A percentile compares a stretch with the other conserved stretches of the same genome.
These are phyloP conservation scores for Glycine tomentella DNA, from an alignment of 306 rosid genomes.

Conservation along the genomic window DNA sequence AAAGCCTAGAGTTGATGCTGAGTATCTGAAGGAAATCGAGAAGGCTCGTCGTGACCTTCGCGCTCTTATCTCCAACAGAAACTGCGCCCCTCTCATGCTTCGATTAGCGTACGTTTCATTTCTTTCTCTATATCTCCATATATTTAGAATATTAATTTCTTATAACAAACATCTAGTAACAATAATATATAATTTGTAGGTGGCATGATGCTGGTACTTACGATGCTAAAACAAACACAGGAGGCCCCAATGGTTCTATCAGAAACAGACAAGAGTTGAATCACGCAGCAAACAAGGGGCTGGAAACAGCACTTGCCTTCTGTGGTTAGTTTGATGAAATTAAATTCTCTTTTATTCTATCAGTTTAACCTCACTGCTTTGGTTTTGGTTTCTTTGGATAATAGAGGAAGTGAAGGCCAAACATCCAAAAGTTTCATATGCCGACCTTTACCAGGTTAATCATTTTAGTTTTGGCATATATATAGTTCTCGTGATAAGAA, in stretches of 20 bases:
- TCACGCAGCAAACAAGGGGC: conserved; percentile 69
- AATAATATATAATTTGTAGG: conserved; percentile 44
- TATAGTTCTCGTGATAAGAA: too few species aligned
- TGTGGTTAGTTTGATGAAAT: conserved; percentile 51
- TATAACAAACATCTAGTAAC: too few species aligned
- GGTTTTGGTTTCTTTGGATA: conserved; percentile 31
- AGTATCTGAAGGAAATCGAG: conserved; percentile 66
- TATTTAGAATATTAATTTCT: too few species aligned
- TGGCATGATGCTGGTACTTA: conserved; percentile 96
- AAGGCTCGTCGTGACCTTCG: conserved; percentile 81
- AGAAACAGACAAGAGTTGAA: conserved; percentile 59
- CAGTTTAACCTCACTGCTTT: conserved; percentile 3
- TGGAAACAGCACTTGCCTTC: conserved; percentile 66
- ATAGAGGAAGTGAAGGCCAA: conserved; percentile 78
- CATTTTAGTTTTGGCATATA: conserved; percentile 7
- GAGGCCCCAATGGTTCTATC: conserved; percentile 93
- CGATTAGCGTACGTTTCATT: conserved; percentile 71
- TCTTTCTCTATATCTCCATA: too few species aligned
- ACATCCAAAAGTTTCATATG: conserved; percentile 73
- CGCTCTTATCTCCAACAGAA: conserved; percentile 65
- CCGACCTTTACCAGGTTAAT: conserved; percentile 83
- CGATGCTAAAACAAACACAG: conserved; percentile 65
- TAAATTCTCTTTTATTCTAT: not conserved
- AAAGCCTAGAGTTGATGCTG: conserved; percentile 48
- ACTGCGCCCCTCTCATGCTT: conserved; percentile 90